A percentile compares a stretch with the other conserved stretches of the same genome.
Evolutionary conservation across 176 grass and related monocot genomes (phyloP).

Genomic region (Panicum miliaceum): DNA sequence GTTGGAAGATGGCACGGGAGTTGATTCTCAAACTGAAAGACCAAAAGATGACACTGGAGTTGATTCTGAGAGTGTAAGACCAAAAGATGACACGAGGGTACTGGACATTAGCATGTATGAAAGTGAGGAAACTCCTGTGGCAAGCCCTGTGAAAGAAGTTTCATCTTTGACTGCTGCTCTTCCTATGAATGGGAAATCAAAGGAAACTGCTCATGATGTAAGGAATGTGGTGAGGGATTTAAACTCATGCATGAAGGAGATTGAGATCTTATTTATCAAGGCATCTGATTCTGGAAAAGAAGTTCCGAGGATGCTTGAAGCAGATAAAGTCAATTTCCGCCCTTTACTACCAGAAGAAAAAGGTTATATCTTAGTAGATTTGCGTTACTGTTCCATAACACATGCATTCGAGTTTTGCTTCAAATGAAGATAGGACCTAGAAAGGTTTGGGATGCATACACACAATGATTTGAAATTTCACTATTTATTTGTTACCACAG

Average conservation of each 20-base stretch:
- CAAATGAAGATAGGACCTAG: slow-evolving; percentile 20
- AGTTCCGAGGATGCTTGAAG: slow-evolving; percentile 97
- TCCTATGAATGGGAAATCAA: slow-evolving; percentile 61
- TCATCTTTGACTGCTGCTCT: slow-evolving; percentile 40
- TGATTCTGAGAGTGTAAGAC: slow-evolving; percentile 33
- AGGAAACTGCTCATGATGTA: slow-evolving; percentile 53
- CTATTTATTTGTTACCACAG: slow-evolving; percentile 23
- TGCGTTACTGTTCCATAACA: slow-evolving; percentile 29
- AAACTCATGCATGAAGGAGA: slow-evolving; percentile 78
- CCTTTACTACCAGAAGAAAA: slow-evolving; percentile 73
- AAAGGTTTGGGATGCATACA: slow-evolving; percentile 27
- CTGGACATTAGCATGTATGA: slow-evolving; percentile 66
- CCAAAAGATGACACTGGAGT: background rate
- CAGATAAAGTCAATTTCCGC: slow-evolving; percentile 82
- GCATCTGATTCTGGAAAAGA: slow-evolving; percentile 93
- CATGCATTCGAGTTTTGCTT: slow-evolving; percentile 35
- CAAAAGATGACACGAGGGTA: slow-evolving; percentile 41
- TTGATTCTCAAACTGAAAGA: slow-evolving; percentile 33
- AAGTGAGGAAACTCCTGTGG: slow-evolving; percentile 58
- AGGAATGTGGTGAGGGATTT: slow-evolving; percentile 58
- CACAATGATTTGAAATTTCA: slow-evolving; percentile 20
- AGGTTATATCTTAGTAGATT: slow-evolving; percentile 56
- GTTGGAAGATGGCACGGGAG: background rate
- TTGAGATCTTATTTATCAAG: slow-evolving; percentile 84
- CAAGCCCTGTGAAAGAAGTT: slow-evolving; percentile 53